Conservation (phyloP, 192 early-diverging fungal genomes). For the Linnemannia schmuckeri region DNA sequence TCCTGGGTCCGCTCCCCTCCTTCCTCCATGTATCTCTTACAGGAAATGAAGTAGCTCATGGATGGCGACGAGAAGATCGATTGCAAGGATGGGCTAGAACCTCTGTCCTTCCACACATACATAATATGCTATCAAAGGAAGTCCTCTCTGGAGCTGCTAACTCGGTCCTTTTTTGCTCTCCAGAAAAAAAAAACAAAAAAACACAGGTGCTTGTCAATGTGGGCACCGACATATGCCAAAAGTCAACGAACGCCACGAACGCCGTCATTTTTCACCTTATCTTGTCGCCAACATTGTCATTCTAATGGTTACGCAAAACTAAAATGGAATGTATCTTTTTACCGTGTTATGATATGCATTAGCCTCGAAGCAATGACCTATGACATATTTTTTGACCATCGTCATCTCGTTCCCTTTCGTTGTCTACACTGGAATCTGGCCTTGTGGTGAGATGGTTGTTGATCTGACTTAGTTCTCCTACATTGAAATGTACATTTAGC, state of each 20-base stretch:
- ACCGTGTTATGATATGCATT: background rate
- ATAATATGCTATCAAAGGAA: background rate
- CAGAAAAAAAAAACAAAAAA: too few species aligned
- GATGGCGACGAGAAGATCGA: background rate
- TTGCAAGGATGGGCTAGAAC: background rate
- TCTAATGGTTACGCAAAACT: background rate
- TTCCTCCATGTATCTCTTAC: background rate
- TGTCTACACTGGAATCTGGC: too few species aligned
- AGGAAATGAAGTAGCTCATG: background rate
- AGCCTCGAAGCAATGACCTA: background rate
- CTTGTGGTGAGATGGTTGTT: background rate
- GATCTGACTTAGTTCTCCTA: too few species aligned
- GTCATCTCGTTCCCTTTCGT: too few species aligned
- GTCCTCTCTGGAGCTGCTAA: background rate
- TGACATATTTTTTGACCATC: too few species aligned
- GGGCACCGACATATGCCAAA: background rate
- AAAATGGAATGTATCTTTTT: background rate
- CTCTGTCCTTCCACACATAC: too few species aligned
- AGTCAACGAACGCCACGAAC: background rate
- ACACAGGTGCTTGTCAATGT: background rate
- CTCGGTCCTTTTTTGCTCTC: background rate
- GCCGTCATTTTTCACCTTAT: background rate
- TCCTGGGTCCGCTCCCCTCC: background rate
- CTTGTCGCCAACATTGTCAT: background rate
- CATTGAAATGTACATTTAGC: background rate